Base-by-base conservation (phyloP, 169 alveolate genomes). In the Plasmodium cynomolgi region DNA sequence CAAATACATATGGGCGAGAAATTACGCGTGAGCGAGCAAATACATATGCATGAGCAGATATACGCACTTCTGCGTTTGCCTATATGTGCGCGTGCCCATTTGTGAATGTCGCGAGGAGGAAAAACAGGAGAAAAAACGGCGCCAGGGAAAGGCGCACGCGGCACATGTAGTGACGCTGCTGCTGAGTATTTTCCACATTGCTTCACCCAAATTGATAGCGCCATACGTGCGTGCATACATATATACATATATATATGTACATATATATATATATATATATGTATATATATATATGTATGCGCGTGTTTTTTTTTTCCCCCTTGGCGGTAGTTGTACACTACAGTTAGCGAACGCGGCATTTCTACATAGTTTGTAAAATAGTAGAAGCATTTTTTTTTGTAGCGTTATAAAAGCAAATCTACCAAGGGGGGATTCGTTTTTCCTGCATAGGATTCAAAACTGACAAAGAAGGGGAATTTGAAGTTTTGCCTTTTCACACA, bases 391-490 rank as follows among this genome's bases (percentile, higher is more conserved):
- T 82, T 68, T 68, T 68, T 68, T 23, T 68, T 29, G 23, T 26
- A 68, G 77, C n/a, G 37, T 68, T 68, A 68, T 50, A 82, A 26
- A 29, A 23, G 23, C 26, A 58, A 31, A 56, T 11, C 23, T 31
- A 44, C 39, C 37, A 58, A 23, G 41, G 41, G 77, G 29, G 20
- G 20, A 6, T 82, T 29, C 26, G 41, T 31, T 26, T 82, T 82
- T 33, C 15, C 26, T 82, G 72, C 39, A 37, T 82, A 81, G 26
- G 37, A 26, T 82, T 82, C 17, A 68, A 71, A 34, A 72, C 44
- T 20, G 75, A 83, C 91, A 54, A 37, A 84, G 72, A 39, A 72
- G 54, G 77, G 20, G 39, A 54, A 84, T 71, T 84, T 84, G 31
- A 20, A 84, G 77, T 71, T 71, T 84, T 41, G 5, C 34, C 58